These are phyloP conservation scores for Pseudozyma sp. DNA, from an alignment of 1,284 basidiomycete genomes.

Conservation along the genomic window DNA sequence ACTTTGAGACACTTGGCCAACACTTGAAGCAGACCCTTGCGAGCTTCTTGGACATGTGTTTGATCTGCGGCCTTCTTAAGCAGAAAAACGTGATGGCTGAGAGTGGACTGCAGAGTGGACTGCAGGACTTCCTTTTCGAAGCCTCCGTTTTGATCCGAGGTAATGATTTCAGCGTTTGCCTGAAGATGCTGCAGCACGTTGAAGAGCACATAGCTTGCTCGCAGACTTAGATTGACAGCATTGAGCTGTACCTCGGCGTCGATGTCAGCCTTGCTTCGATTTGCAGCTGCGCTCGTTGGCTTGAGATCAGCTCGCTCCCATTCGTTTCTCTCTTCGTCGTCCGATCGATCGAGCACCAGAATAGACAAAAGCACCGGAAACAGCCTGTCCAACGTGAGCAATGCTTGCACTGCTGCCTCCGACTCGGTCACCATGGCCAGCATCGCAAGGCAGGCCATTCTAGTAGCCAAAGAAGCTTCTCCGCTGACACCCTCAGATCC, in stretches of 20 bases:
- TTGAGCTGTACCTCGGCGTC: slow-evolving; percentile 32
- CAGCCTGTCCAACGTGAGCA: slow-evolving; percentile 29
- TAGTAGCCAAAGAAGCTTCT: slow-evolving; percentile 31
- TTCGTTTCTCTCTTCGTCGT: slow-evolving; percentile 21
- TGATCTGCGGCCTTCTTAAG: slow-evolving; percentile 9
- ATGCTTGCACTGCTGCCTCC: background rate
- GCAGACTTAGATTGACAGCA: slow-evolving; percentile 28
- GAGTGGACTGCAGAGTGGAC: slow-evolving; percentile 15
- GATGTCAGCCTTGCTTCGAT: background rate
- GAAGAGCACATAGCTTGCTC: slow-evolving; percentile 37
- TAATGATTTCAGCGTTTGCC: too few relatives aligned
- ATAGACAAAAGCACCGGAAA: slow-evolving; percentile 20
- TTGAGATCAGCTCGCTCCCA: slow-evolving; percentile 33
- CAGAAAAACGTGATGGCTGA: slow-evolving; percentile 21
- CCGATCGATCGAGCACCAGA: slow-evolving; percentile 30
- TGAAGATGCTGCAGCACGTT: slow-evolving; percentile 25
- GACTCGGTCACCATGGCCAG: slow-evolving; percentile 38
- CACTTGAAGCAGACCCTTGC: slow-evolving; percentile 28
- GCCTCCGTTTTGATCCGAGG: background rate
- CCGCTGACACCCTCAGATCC: slow-evolving; percentile 9
- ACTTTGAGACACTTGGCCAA: slow-evolving; percentile 36
- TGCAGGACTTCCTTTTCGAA: slow-evolving; percentile 13
- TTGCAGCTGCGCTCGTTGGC: background rate
- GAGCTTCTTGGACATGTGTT: slow-evolving; percentile 29
- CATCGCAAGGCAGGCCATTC: slow-evolving; percentile 34